A percentile compares a stretch with the other conserved stretches of the same genome.
Conservation (phyloP, 176 grass and related monocot genomes). For the Oryza rufipogon region DNA sequence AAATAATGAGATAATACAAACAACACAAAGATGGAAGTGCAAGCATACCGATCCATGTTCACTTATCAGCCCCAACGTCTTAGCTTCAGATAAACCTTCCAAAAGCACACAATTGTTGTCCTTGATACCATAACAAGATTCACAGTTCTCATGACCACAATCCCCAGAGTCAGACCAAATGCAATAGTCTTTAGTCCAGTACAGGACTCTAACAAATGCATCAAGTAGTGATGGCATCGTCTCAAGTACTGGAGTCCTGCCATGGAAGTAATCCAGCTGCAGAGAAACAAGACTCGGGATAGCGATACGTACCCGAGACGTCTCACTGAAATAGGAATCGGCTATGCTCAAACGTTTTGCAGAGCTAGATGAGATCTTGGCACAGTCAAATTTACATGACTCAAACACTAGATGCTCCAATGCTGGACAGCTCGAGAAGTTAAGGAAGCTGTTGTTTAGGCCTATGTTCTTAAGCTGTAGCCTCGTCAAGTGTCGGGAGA, state of each 20-base stretch:
- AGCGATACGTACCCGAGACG: background rate
- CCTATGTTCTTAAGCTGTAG: background rate
- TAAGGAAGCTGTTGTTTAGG: background rate
- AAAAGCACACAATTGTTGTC: background rate
- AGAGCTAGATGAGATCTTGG: background rate
- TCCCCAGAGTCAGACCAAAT: background rate
- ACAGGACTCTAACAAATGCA: background rate
- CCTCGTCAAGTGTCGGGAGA: background rate
- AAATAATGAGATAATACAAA: background rate
- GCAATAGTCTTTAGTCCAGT: background rate
- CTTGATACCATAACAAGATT: background rate
- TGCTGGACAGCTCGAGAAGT: slow-evolving; percentile 10
- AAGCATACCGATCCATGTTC: background rate
- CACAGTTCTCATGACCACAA: background rate
- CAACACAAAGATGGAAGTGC: background rate
- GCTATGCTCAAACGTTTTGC: background rate
- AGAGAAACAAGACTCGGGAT: background rate
- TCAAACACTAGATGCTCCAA: background rate
- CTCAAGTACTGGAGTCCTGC: background rate
- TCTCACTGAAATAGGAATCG: background rate
- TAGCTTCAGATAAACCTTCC: background rate
- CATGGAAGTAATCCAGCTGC: background rate
- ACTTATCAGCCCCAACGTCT: background rate
- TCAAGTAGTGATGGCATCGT: background rate
- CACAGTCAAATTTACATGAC: background rate